Evolutionary conservation across 257 asterid species (phyloP), one percentile per base, ranked within the genome.

Genomic region (Solanum sparsipilum): DNA sequence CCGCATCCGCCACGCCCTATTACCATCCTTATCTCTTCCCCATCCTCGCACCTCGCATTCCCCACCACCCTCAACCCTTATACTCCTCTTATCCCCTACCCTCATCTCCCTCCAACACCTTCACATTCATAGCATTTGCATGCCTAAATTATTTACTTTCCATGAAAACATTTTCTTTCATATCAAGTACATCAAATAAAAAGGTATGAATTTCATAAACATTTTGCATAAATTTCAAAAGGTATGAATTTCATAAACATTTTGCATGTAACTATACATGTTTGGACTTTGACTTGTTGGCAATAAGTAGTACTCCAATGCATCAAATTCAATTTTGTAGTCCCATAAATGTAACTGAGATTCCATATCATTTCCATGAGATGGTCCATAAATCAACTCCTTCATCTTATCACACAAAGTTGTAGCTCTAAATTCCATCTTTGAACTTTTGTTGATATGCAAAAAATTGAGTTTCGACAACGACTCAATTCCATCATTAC

Each of bases 391-490:
- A 25, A n/a, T 67, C 34, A 67, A 67, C 34, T 67, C 71, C 32
- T 25, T 67, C 84, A 88, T 36, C 88, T 89, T 91, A 48, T 78
- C 81, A 5, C 89, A 70, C 38, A 91, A 70, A 79, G 88, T 75
- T 87, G 81, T 60, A 7, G 83, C 87, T 67, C 87, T 91, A 13
- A 83, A 67, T 4, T 89, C 48, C 36, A 74, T 6, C 35, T 76
- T 91, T 13, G 89, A 85, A 83, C 87, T 88, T 83, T 72, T 3
- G 2, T 6, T 91, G 8, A 44, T 44, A 44, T 44, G 18, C 56
- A 44, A 44, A 39, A 44, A 44, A 44, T 44, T 44, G 56, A 44
- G 18, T 44, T 44, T 44, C 18, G 56, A 44, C 18, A 44, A 44
- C 16, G 18, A 13, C 18, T 44, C 56, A 44, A 44, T 44, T 44